These are phyloP conservation scores for Aegilops sharonensis DNA, from an alignment of 176 grass and related monocot genomes.

Conservation along the genomic window DNA sequence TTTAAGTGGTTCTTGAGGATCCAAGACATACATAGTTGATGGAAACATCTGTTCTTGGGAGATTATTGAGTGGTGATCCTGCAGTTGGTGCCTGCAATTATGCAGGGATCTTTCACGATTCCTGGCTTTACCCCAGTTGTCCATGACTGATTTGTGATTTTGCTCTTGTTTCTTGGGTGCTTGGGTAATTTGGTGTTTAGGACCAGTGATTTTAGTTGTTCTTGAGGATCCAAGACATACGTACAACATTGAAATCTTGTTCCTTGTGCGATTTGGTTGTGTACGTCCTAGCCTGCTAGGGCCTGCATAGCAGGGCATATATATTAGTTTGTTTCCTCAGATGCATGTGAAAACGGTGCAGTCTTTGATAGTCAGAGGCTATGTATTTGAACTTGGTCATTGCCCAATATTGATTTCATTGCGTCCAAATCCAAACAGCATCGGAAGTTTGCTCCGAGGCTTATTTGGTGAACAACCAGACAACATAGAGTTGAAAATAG, in stretches of 20 bases:
- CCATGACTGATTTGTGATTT: neutral
- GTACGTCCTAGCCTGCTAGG: neutral
- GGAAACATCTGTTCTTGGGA: neutral
- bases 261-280: too few species aligned
- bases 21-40: neutral
- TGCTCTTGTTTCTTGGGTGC: neutral
- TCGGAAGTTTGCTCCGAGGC: neutral
- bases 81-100: neutral
- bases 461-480: neutral
- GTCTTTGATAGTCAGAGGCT: neutral
- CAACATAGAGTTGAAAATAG: neutral
- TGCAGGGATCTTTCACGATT: conserved; percentile 13
- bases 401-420: neutral
- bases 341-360: neutral
- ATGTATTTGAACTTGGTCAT: neutral
- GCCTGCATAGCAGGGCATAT: neutral
- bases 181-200: conserved; percentile 1
- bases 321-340: neutral
- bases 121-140: neutral
- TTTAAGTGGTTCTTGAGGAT: neutral
- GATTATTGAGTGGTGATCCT: neutral
- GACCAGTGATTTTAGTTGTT: neutral
- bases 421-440: neutral
- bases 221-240: neutral
- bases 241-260: neutral